A percentile compares a stretch with the other conserved stretches of the same genome.
Evolutionary conservation across 2,329 filamentous ascomycete species (phyloP).

Genomic region (Paraconiothyrium sp.): DNA sequence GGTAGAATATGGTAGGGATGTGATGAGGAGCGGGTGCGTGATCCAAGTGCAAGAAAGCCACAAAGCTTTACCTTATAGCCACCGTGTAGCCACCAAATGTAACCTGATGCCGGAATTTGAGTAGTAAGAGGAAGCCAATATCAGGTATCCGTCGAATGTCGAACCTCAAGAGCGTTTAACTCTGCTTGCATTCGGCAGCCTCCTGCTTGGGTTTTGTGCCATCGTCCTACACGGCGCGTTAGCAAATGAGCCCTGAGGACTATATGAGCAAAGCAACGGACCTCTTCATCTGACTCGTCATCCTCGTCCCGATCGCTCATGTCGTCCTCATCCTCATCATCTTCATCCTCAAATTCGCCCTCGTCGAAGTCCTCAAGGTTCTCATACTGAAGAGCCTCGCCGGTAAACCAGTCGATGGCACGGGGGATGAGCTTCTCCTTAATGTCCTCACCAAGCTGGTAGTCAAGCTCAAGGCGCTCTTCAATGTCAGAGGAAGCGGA

Average conservation of each 20-base stretch:
- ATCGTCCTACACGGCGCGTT: conserved; percentile 43
- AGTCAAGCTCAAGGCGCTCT: conserved; percentile 96
- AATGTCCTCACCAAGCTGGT: conserved; percentile 98
- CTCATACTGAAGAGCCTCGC: conserved; percentile 96
- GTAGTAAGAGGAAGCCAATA: conserved; percentile 38
- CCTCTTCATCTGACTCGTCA: conserved; percentile 55
- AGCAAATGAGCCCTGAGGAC: conserved; percentile 16
- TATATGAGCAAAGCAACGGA: conserved; percentile 26
- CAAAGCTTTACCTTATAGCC: conserved; percentile 24
- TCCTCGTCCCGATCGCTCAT: conserved; percentile 84
- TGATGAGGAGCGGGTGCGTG: conserved; percentile 16
- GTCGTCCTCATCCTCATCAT: conserved; percentile 91
- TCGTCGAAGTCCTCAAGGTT: conserved; percentile 87
- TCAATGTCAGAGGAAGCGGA: conserved; percentile 91
- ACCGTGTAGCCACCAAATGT: conserved; percentile 31
- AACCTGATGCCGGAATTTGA: conserved; percentile 44
- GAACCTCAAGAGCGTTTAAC: conserved; percentile 37
- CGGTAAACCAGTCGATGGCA: conserved; percentile 99
- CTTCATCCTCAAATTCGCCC: conserved; percentile 86
- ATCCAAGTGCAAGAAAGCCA: conserved; percentile 20
- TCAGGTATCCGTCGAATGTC: conserved; percentile 32
- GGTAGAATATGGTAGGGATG: conserved; percentile 20
- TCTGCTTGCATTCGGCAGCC: conserved; percentile 57
- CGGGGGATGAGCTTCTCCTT: conserved; percentile 99
- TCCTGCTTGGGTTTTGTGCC: conserved; percentile 57